Evolutionary conservation across 768 basidiomycete species (phyloP).

Genomic region (Lactarius deliciosus): DNA sequence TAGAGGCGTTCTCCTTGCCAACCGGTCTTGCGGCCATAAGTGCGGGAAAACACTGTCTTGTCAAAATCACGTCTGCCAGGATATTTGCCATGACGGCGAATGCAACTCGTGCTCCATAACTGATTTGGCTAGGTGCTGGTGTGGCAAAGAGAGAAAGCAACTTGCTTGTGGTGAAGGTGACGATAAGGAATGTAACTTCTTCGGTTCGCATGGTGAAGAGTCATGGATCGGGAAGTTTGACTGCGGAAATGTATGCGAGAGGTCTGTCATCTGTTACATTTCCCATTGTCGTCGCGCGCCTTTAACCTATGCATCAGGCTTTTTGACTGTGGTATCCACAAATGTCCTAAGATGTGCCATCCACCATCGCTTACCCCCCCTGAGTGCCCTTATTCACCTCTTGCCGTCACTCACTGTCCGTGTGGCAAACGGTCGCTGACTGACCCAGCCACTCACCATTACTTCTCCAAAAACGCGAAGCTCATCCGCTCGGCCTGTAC

Average conservation of each 20-base stretch:
- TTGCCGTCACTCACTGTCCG: conserved; percentile 68
- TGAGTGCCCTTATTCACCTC: conserved; percentile 73
- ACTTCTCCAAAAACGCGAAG: conserved; percentile 43
- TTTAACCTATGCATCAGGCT: conserved; percentile 39
- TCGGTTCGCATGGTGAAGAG: conserved; percentile 40
- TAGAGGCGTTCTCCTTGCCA: conserved; percentile 25
- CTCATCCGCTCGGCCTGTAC: conserved; percentile 50
- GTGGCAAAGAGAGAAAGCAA: conserved; percentile 62
- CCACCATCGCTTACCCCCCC: conserved; percentile 58
- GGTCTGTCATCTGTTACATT: conserved; percentile 39
- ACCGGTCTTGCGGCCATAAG: conserved; percentile 40
- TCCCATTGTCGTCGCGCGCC: conserved; percentile 5
- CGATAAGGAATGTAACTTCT: conserved; percentile 41
- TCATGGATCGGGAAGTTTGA: conserved; percentile 65
- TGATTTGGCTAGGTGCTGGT: conserved; percentile 70
- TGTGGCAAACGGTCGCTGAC: conserved; percentile 69
- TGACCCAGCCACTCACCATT: conserved; percentile 35
- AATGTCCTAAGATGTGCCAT: conserved; percentile 75
- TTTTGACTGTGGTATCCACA: conserved; percentile 78
- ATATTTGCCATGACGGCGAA: conserved; percentile 71
- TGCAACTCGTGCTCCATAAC: conserved; percentile 64
- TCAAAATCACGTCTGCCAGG: conserved; percentile 67
- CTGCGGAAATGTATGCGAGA: conserved; percentile 62
- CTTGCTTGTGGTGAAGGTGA: conserved; percentile 69
- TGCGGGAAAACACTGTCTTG: conserved; percentile 57